Evolutionary conservation across 2,329 filamentous ascomycete species (phyloP), one percentile per base, ranked within the genome.

Genomic region (Grosmannia huntii): DNA sequence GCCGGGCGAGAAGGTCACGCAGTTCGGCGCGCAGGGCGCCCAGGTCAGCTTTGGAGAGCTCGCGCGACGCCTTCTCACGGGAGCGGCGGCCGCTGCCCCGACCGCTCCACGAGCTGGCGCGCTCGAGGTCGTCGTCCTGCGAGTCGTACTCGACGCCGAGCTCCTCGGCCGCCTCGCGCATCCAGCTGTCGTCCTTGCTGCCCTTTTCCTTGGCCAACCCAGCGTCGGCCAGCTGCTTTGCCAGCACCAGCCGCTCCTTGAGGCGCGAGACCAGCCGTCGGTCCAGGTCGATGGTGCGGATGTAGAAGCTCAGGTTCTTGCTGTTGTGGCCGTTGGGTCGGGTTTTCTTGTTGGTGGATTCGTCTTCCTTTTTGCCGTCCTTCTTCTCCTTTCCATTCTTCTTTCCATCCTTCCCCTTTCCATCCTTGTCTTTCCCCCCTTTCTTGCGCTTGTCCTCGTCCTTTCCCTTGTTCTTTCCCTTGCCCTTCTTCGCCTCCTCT

Each of bases 131-230:
- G 67, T 96, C 90, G 52, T 95, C 90, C 33, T 96, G 90, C 60
- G 84, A 87, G 68, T 97, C 90, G 68, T 95, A 96, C 56, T 96
- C 92, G 0, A 97, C 89, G 0, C 94, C 94, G 0, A 99, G 77
- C 63, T 97, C 92, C 59, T 96, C 90, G 0, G 94, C 94, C 0
- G 90, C 91, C 53, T 82, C 82, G 50, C 83, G 83, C 65, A 97
- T 76, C 84, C 91, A 94, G 58, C 89, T 83, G 64, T 96, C 89
- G 65, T 95, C 89, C 66, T 87, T 86, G 58, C 82, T 83, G 11
- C 86, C 83, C 72, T 92, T 95, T 68, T 95, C 89, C 72, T 96
- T 96, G 9, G 91, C 92, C 10, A 94, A 80, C 1, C 78, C 77
- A 1, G 87, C 81, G 66, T 97, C 92, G 0, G 90, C 87, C 16